Conservation (phyloP, 179 eudicot genomes). For the Carnegiea gigantea region DNA sequence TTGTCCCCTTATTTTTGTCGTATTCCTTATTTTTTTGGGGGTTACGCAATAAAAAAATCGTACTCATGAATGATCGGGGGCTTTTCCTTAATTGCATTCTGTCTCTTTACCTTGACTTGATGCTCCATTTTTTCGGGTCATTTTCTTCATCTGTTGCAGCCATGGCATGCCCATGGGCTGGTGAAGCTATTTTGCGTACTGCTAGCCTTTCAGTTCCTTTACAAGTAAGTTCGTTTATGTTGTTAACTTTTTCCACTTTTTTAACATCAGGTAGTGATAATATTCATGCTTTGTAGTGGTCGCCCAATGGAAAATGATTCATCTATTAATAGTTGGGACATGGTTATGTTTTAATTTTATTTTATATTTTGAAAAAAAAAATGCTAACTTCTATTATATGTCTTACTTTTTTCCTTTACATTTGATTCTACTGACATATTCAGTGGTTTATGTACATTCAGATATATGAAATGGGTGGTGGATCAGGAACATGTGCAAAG, state of each 20-base stretch:
- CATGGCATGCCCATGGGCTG: conserved; percentile 98
- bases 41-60: too few species aligned
- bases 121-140: neutral
- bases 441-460: conserved; percentile 25
- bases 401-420: neutral
- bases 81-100: neutral
- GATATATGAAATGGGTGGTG: conserved; percentile 99
- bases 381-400: neutral
- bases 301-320: neutral
- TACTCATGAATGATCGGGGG: too few species aligned
- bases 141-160: conserved; percentile 47
- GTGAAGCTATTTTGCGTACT: conserved; percentile 90
- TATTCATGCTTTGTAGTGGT: neutral
- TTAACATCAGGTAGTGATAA: neutral
- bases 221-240: conserved; percentile 51
- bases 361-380: neutral
- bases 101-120: neutral
- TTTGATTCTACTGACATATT: conserved; percentile 13
- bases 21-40: too few species aligned
- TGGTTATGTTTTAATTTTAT: neutral
- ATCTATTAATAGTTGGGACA: neutral
- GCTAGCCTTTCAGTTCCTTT: conserved; percentile 85
- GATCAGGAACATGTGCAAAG: conserved; percentile 98
- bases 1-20: too few species aligned
- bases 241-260: neutral